Conservation (phyloP, 352 stramenopile species). For the Phytophthora ramorum region DNA sequence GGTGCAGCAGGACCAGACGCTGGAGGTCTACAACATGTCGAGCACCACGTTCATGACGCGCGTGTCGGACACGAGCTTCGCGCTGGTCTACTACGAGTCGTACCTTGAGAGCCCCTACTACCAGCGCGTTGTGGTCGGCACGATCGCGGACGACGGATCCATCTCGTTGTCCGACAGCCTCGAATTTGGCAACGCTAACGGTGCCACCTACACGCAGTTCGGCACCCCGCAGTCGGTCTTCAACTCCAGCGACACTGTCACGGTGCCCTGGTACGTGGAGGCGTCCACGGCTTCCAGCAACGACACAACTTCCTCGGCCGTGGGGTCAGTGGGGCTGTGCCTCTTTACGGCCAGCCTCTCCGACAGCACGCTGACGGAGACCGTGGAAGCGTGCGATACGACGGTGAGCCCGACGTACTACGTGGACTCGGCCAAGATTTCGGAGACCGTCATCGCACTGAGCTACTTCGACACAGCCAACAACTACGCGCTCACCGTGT, state of each 20-base stretch:
- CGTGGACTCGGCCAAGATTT: constrained; percentile 70
- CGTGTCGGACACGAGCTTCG: constrained; percentile 71
- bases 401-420: constrained; percentile 73
- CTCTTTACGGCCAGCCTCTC: constrained; percentile 56
- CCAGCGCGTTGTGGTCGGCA: constrained; percentile 67
- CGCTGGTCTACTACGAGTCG: constrained; percentile 72
- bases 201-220: constrained; percentile 50
- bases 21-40: constrained; percentile 64
- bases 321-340: constrained; percentile 61
- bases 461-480: constrained; percentile 76
- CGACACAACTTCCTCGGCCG: constrained; percentile 47
- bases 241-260: constrained; percentile 66
- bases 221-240: constrained; percentile 69
- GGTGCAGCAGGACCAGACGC: constrained; percentile 51
- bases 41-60: constrained; percentile 72
- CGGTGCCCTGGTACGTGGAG: constrained; percentile 75
- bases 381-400: constrained; percentile 55
- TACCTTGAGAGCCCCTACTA: constrained; percentile 60
- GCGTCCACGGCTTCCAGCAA: constrained; percentile 48
- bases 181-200: constrained; percentile 64
- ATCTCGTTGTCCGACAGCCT: constrained; percentile 66
- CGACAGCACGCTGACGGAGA: constrained; percentile 29
- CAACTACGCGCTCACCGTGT: constrained; percentile 80
- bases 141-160: constrained; percentile 49
- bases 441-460: constrained; percentile 64